These are phyloP conservation scores for Colletotrichum orchidophilum DNA, from an alignment of 2,329 filamentous ascomycete species.

Conservation along the genomic window DNA sequence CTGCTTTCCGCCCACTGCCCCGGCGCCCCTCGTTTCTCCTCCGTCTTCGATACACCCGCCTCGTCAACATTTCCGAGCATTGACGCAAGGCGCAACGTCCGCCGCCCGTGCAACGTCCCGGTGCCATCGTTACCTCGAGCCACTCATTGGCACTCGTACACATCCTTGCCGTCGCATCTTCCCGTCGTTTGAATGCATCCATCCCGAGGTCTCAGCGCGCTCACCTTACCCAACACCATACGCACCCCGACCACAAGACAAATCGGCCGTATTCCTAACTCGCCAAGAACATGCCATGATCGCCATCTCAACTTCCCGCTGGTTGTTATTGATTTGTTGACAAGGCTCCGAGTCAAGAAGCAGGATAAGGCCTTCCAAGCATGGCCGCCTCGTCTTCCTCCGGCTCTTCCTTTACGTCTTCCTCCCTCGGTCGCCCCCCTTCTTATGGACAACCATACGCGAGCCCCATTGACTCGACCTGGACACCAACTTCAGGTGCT, in stretches of 20 bases:
- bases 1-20: neutral
- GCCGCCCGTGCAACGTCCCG: neutral
- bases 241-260: neutral
- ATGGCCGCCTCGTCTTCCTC: slow-evolving; percentile 56
- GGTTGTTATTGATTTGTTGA: slow-evolving; percentile 17
- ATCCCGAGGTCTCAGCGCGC: neutral
- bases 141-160: neutral
- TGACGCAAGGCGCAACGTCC: neutral
- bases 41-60: neutral
- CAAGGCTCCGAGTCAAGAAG: neutral
- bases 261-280: neutral
- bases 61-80: neutral
- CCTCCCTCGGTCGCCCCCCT: slow-evolving; percentile 52
- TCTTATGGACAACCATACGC: slow-evolving; percentile 52
- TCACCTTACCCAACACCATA: neutral
- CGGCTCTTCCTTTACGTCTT: slow-evolving; percentile 59
- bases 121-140: neutral
- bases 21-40: neutral
- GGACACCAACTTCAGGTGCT: slow-evolving; percentile 54
- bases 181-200: slow-evolving; percentile 19
- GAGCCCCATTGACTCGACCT: slow-evolving; percentile 55
- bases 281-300: slow-evolving; percentile 18
- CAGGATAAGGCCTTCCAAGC: slow-evolving; percentile 36
- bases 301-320: neutral
- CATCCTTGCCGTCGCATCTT: neutral